Base-by-base conservation (phyloP, 2,329 filamentous ascomycete genomes). In the Exophiala sp. region DNA sequence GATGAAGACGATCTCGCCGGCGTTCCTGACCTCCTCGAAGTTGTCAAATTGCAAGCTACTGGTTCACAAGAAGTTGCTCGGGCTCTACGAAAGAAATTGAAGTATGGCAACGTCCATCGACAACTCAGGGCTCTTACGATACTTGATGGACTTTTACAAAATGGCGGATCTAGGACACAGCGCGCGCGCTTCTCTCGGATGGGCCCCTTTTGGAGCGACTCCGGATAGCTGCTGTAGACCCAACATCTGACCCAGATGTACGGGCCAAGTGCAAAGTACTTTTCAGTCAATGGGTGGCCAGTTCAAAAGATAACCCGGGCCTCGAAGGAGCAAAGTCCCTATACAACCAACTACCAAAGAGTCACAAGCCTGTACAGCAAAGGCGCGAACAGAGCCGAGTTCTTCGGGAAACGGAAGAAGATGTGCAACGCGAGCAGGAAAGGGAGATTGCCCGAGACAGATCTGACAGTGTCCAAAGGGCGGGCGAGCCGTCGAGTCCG, bases 1-100 rank as follows among this genome's bases (percentile, higher is more conserved):
- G 85, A 94, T 53, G 88, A 94, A 65, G 88, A 97, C 66, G 90
- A 97, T 66, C 75, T 94, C 30, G 85, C 87, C 62, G 93, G 91
- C 19, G 88, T 98, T 58, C 87, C 91, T 34, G 90, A 97, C 62
- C 81, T 98, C 19, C 87, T 97, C 57, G 93, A 98, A 68, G 88
- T 93, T 49, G 87, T 98, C 65, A 85, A 86, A 58, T 81, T 98
- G 52, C 93, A 98, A 69, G 77, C 79, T 21, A 86, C 86, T 5
- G 93, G 93, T 0, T 88, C 93, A 1, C 79, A 81, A 10, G 93
- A 98, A 73, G 90, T 90, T 52, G 88, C 91, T 46, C 82, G 93
- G 64, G 90, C 93, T 41, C 80, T 98, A 61, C 82, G 93, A 53
- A 98, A 98, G 79, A 97, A 97, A 74, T 80, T 98, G 77, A 98